phyloP scores from a whole-genome alignment of 2,329 filamentous ascomycete genomes.

The Ceratocystis ficicola region DNA sequence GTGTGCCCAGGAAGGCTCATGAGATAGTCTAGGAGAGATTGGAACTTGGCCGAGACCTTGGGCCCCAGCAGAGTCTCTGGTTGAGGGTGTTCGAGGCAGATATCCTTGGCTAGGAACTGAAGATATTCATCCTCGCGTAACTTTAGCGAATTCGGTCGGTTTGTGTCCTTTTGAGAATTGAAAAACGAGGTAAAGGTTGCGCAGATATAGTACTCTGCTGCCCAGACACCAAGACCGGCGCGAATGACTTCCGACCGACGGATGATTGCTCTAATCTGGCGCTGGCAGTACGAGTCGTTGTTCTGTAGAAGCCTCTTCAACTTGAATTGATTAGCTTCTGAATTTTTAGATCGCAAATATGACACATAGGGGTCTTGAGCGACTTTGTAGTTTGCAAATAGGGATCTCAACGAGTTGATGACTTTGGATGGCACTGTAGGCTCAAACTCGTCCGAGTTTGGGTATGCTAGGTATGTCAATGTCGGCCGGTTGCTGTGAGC shows the following conservation, averaged over 20 bases:
- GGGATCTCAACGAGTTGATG: not conserved
- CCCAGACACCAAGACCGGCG: slow-evolving; percentile 53
- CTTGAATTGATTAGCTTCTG: slow-evolving; percentile 31
- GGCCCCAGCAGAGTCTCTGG: slow-evolving; percentile 22
- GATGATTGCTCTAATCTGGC: slow-evolving; percentile 45
- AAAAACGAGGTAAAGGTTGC: slow-evolving; percentile 33
- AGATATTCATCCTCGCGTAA: slow-evolving; percentile 46
- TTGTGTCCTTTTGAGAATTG: slow-evolving; percentile 23
- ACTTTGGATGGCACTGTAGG: not conserved
- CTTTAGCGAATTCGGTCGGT: slow-evolving; percentile 28
- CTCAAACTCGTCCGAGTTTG: not conserved
- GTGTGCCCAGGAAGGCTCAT: slow-evolving; percentile 9
- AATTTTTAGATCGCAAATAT: slow-evolving; percentile 34
- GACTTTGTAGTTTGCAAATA: slow-evolving; percentile 34
- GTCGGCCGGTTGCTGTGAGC: slow-evolving; percentile 54
- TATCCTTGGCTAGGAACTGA: slow-evolving; percentile 33
- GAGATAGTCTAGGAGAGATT: slow-evolving; percentile 42
- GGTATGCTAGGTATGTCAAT: slow-evolving; percentile 20
- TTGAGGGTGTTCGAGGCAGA: slow-evolving; percentile 27
- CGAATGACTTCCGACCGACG: slow-evolving; percentile 40
- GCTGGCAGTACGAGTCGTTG: slow-evolving; percentile 40
- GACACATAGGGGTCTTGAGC: slow-evolving; percentile 48
- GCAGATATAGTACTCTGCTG: slow-evolving; percentile 52
- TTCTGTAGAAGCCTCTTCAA: slow-evolving; percentile 34
- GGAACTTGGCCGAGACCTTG: slow-evolving; percentile 46